Evolutionary conservation across 257 asterid species (phyloP).

Genomic region (Nicotiana knightiana): DNA sequence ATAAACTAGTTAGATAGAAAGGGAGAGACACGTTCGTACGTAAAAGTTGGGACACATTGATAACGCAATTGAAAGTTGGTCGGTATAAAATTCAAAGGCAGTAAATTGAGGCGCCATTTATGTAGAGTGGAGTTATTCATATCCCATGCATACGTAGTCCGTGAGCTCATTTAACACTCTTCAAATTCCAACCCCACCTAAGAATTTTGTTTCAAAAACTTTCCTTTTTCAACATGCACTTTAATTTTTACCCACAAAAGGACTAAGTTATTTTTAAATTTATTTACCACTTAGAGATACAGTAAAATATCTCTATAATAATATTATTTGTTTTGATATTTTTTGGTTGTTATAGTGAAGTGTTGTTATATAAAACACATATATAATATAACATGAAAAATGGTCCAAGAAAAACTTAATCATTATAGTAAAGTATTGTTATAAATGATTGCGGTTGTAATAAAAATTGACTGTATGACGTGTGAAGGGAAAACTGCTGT

Average conservation of each 20-base stretch:
- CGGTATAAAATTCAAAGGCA: neutral
- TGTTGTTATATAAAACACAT: too few relatives aligned
- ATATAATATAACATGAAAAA: too few relatives aligned
- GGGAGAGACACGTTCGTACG: neutral
- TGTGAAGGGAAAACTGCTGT: neutral
- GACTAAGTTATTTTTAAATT: too few relatives aligned
- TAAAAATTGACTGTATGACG: neutral
- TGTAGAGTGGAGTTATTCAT: neutral
- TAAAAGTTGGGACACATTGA: neutral
- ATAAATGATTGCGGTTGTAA: too few relatives aligned
- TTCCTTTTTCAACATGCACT: neutral
- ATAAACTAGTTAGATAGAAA: neutral
- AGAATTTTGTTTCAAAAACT: neutral
- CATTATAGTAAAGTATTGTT: too few relatives aligned
- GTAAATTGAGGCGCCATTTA: conserved; percentile 9
- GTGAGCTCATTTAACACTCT: conserved; percentile 8
- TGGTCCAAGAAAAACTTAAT: too few relatives aligned
- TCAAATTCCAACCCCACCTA: neutral
- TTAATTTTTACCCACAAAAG: too few relatives aligned
- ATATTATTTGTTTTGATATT: fast-evolving
- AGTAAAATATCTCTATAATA: too few relatives aligned
- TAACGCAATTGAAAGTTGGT: neutral
- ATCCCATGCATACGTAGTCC: neutral
- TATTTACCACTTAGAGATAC: too few relatives aligned
- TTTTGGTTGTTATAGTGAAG: fast-evolving